A percentile compares a stretch with the other conserved stretches of the same genome.
Conservation (phyloP, 1,139 yeast genomes). For the Candida smagusa region DNA sequence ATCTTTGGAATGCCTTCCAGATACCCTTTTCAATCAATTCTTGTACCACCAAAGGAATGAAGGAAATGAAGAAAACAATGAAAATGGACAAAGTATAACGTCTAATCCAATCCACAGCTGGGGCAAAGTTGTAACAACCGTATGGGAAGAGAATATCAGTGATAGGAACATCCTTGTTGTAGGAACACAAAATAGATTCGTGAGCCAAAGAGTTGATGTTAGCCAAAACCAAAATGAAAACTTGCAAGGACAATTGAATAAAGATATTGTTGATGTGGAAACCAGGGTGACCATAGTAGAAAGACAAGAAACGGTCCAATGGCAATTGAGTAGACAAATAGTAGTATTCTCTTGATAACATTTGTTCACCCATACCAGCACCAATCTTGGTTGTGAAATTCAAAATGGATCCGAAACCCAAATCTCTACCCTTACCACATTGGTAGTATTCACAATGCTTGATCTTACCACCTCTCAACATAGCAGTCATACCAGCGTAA, state of each 20-base stretch:
- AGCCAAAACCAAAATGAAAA: slow-evolving; percentile 86
- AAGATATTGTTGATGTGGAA: slow-evolving; percentile 97
- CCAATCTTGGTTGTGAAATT: slow-evolving; percentile 99
- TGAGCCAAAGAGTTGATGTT: slow-evolving; percentile 90
- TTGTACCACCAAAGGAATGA: slow-evolving; percentile 93
- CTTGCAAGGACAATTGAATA: slow-evolving; percentile 90
- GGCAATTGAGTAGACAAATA: slow-evolving; percentile 97
- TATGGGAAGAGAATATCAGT: slow-evolving; percentile 81
- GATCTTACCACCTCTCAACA: slow-evolving; percentile 97
- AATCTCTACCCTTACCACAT: slow-evolving; percentile 99
- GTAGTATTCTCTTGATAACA: slow-evolving; percentile 97
- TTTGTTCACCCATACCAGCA: slow-evolving; percentile 99
- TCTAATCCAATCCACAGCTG: slow-evolving; percentile 95
- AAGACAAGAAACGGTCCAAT: slow-evolving; percentile 92
- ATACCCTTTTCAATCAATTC: slow-evolving; percentile 97
- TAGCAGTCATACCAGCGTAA: slow-evolving; percentile 98
- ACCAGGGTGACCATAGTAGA: slow-evolving; percentile 99
- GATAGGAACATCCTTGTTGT: slow-evolving; percentile 79
- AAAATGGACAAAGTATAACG: slow-evolving; percentile 96
- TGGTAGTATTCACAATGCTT: slow-evolving; percentile 99
- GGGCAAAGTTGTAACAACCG: slow-evolving; percentile 91
- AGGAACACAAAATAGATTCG: slow-evolving; percentile 81
- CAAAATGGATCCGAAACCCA: slow-evolving; percentile 97
- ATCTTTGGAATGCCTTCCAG: slow-evolving; percentile 93
- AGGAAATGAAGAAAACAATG: slow-evolving; percentile 97